phyloP scores from a whole-genome alignment of 129 eudicot species.

The Helichrysum umbraculigerum region DNA sequence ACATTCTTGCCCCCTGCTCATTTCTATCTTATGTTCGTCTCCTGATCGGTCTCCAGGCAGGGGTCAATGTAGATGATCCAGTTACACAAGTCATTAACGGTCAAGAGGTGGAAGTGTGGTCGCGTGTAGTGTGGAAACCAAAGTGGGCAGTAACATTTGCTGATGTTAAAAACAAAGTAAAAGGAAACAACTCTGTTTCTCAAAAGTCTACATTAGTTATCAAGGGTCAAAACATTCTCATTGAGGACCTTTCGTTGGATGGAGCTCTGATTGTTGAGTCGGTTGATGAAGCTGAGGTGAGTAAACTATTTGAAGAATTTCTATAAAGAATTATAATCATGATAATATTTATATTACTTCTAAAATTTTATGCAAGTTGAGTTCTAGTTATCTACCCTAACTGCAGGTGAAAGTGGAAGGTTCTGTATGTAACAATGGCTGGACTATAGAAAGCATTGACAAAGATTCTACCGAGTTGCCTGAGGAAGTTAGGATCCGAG shows the following conservation, averaged over 20 bases:
- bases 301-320: neutral
- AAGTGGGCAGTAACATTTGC: conserved; percentile 84
- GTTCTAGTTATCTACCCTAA: neutral
- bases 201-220: conserved; percentile 71
- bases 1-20: neutral
- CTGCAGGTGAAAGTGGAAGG: conserved; percentile 83
- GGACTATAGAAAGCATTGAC: conserved; percentile 75
- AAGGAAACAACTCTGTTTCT: conserved; percentile 62
- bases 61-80: conserved; percentile 78
- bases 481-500: conserved; percentile 84
- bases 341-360: neutral
- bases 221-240: conserved; percentile 53
- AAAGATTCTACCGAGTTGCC: conserved; percentile 53
- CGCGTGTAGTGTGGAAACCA: conserved; percentile 83
- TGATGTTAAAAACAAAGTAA: conserved; percentile 65
- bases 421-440: conserved; percentile 66
- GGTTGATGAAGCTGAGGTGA: conserved; percentile 78
- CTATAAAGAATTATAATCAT: neutral
- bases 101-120: conserved; percentile 94
- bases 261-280: conserved; percentile 76
- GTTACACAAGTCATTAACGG: conserved; percentile 58
- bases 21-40: conserved; percentile 3
- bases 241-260: conserved; percentile 75
- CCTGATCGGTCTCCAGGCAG: conserved; percentile 47
- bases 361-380: neutral